These are phyloP conservation scores for Tritrichomonas musculus DNA, from an alignment of 208 protist genomes.

Conservation along the genomic window DNA sequence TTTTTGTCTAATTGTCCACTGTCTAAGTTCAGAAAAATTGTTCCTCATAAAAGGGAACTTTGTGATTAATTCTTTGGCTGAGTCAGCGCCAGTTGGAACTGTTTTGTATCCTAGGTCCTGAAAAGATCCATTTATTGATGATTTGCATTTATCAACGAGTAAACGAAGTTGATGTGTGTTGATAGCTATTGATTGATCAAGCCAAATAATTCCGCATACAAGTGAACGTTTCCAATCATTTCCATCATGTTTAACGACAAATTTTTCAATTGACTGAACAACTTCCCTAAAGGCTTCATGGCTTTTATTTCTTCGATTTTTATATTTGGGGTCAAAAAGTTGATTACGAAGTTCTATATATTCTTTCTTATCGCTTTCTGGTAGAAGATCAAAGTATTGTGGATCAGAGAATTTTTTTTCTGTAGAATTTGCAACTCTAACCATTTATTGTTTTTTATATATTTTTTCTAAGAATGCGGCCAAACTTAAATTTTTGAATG, in stretches of 20 bases:
- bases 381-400: neutral
- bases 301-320: neutral
- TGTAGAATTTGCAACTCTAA: no score
- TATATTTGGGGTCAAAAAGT: neutral
- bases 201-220: neutral
- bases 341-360: neutral
- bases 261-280: neutral
- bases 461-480: no score
- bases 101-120: neutral
- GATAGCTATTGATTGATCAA: neutral
- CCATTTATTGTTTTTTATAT: no score
- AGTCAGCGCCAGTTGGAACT: neutral
- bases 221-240: neutral
- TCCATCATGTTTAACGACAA: neutral
- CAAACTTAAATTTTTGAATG: no score
- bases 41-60: neutral
- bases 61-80: neutral
- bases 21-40: neutral
- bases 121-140: neutral
- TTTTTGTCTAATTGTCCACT: slow-evolving; percentile 2
- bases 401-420: no score
- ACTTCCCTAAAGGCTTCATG: neutral
- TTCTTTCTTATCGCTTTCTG: neutral
- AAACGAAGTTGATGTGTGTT: neutral
- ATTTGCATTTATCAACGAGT: neutral